These are phyloP conservation scores for Lichtheimia ornata DNA, from an alignment of 371 early-diverging fungal genomes.

Conservation along the genomic window DNA sequence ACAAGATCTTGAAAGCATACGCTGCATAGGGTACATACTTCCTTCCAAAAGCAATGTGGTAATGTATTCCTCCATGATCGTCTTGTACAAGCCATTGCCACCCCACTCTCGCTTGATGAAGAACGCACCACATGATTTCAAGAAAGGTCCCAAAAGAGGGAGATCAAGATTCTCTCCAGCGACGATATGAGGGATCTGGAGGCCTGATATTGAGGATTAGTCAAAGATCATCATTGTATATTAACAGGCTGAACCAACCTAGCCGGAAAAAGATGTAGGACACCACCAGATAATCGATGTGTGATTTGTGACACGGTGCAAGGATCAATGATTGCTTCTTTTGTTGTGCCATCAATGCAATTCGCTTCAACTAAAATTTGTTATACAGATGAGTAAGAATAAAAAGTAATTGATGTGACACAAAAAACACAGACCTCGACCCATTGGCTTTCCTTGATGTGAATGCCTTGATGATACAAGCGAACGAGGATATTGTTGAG, in stretches of 20 bases:
- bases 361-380: constrained; percentile 54
- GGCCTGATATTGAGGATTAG: constrained; percentile 24
- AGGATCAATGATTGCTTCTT: constrained; percentile 77
- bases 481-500: constrained; percentile 77
- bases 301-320: constrained; percentile 88
- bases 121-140: constrained; percentile 79
- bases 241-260: constrained; percentile 29
- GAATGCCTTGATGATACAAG: constrained; percentile 84
- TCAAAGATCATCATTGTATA: neutral
- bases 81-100: constrained; percentile 72
- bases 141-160: constrained; percentile 72
- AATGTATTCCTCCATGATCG: constrained; percentile 79
- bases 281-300: constrained; percentile 88
- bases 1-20: neutral
- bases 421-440: constrained; percentile 56
- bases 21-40: constrained; percentile 23
- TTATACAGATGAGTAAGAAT: neutral
- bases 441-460: constrained; percentile 82
- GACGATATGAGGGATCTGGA: constrained; percentile 86
- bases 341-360: constrained; percentile 67
- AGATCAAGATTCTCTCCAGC: constrained; percentile 90
- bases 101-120: constrained; percentile 86
- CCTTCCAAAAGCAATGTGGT: constrained; percentile 50
- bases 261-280: constrained; percentile 82
- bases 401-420: neutral